These are phyloP conservation scores for Vararia minispora DNA, from an alignment of 768 basidiomycete species.

Conservation along the genomic window DNA sequence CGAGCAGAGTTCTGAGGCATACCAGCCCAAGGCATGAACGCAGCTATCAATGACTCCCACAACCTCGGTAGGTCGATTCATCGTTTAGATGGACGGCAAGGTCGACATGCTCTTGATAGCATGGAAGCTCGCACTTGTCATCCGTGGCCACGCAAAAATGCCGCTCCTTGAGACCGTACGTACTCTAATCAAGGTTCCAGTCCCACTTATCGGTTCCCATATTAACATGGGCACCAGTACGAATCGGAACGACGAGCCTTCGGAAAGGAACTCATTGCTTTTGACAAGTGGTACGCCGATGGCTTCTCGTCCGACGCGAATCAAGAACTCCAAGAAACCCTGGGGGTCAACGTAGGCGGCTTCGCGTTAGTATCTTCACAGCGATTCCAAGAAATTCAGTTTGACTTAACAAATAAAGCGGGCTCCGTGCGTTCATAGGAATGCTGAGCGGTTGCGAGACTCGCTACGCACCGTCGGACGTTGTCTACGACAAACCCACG, in stretches of 20 bases:
- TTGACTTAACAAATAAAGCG: too few species aligned
- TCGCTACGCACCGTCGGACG: slow-evolving; percentile 35
- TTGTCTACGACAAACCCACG: slow-evolving; percentile 25
- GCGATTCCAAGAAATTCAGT: slow-evolving; percentile 41
- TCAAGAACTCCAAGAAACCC: slow-evolving; percentile 41
- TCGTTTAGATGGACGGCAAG: neutral
- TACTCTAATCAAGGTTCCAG: neutral
- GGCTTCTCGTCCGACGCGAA: slow-evolving; percentile 28
- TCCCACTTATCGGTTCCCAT: neutral
- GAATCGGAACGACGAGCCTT: slow-evolving; percentile 56
- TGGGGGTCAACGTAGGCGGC: slow-evolving; percentile 27
- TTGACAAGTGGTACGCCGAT: slow-evolving; percentile 53
- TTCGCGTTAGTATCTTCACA: slow-evolving; percentile 11
- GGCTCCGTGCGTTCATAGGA: too few species aligned
- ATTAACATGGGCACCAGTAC: slow-evolving; percentile 39
- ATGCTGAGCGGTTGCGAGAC: slow-evolving; percentile 44
- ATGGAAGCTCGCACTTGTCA: slow-evolving; percentile 51
- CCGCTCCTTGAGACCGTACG: slow-evolving; percentile 40
- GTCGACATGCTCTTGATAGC: slow-evolving; percentile 19
- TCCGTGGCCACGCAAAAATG: slow-evolving; percentile 41
- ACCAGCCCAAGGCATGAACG: slow-evolving; percentile 79
- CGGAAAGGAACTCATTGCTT: slow-evolving; percentile 62
- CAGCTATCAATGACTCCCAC: slow-evolving; percentile 65
- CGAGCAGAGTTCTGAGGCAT: too few species aligned
- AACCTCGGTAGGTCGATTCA: slow-evolving; percentile 38